These are phyloP conservation scores for Ceratocystis destructans DNA, from an alignment of 2,329 filamentous ascomycete genomes.

Conservation along the genomic window DNA sequence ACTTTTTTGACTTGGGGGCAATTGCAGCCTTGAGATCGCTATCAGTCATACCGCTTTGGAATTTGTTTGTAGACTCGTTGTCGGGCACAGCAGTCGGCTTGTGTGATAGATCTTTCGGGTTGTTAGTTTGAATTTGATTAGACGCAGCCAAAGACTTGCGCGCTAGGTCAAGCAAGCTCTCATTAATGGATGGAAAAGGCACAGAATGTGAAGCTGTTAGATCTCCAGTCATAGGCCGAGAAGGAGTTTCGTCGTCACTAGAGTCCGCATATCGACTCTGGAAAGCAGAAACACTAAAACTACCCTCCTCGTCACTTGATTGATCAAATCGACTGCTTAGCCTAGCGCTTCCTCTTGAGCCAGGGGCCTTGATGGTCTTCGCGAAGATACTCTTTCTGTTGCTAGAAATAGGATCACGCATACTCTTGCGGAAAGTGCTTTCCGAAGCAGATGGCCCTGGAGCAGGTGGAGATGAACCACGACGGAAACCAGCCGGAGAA, in stretches of 20 bases:
- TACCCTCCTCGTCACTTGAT: constrained; percentile 53
- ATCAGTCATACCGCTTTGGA: background rate
- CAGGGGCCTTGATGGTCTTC: constrained; percentile 26
- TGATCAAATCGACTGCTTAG: constrained; percentile 48
- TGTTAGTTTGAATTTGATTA: constrained; percentile 19
- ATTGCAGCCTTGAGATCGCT: constrained; percentile 6
- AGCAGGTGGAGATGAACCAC: constrained; percentile 35
- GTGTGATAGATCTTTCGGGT: constrained; percentile 18
- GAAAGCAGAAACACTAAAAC: constrained; percentile 4
- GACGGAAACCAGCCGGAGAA: constrained; percentile 43
- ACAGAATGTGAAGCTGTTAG: background rate
- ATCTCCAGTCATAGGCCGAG: background rate
- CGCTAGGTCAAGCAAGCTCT: background rate
- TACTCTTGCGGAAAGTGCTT: constrained; percentile 30
- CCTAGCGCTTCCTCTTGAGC: constrained; percentile 10
- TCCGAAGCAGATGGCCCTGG: constrained; percentile 29
- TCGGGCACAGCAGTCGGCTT: constrained; percentile 15
- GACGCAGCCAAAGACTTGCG: constrained; percentile 7
- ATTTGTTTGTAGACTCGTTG: background rate
- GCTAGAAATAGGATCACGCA: constrained; percentile 28
- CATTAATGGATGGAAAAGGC: constrained; percentile 5
- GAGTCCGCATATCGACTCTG: constrained; percentile 49
- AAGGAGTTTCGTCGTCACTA: constrained; percentile 41
- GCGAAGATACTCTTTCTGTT: constrained; percentile 31
- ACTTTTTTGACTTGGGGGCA: constrained; percentile 22